Percentiles rank a stretch among this genome's conserved stretches.
phyloP scores from a whole-genome alignment of 495 filamentous ascomycete genomes.

The Aspergillus baeticus region DNA sequence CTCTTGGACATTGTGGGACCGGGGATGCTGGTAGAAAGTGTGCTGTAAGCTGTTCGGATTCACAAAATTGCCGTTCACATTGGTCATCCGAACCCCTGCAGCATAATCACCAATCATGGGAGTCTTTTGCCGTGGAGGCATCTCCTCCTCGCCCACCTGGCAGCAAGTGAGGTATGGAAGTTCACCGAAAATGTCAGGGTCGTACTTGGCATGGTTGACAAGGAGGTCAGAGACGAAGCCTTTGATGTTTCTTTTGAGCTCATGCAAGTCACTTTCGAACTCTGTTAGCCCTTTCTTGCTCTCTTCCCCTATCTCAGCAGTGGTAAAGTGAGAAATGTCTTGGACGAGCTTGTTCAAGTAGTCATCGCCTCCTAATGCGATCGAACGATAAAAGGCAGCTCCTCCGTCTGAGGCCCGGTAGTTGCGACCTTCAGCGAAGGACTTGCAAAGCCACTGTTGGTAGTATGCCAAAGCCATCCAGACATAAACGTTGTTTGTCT shows the following conservation, averaged over 20 bases:
- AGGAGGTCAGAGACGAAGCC: slow-evolving; percentile 22
- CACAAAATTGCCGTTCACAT: not conserved
- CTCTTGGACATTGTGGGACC: too few relatives aligned
- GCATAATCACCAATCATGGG: too few relatives aligned
- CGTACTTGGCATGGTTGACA: slow-evolving; percentile 20
- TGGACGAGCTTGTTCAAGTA: slow-evolving; percentile 22
- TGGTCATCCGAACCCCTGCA: not conserved
- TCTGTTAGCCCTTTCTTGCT: slow-evolving; percentile 22
- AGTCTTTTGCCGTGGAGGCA: slow-evolving; percentile 25
- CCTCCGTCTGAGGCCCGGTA: slow-evolving; percentile 30
- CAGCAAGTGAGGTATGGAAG: slow-evolving; percentile 37
- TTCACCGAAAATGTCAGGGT: slow-evolving; percentile 13
- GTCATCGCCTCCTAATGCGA: slow-evolving; percentile 17
- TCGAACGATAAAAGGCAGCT: slow-evolving; percentile 28
- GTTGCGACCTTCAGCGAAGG: slow-evolving; percentile 15
- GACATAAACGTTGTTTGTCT: slow-evolving; percentile 28
- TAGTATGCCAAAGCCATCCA: slow-evolving; percentile 33
- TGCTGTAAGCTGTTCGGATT: too few relatives aligned
- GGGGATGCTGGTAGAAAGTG: too few relatives aligned
- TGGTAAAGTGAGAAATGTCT: slow-evolving; percentile 19
- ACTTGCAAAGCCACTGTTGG: slow-evolving; percentile 27
- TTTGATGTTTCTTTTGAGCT: slow-evolving; percentile 35
- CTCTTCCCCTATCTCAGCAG: slow-evolving; percentile 15
- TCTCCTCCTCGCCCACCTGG: slow-evolving; percentile 26
- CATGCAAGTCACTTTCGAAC: slow-evolving; percentile 44